Percentiles rank a stretch among this genome's conserved stretches.
Evolutionary conservation across 1,284 basidiomycete genomes (phyloP).

Genomic region (Papiliotrema fonsecae): DNA sequence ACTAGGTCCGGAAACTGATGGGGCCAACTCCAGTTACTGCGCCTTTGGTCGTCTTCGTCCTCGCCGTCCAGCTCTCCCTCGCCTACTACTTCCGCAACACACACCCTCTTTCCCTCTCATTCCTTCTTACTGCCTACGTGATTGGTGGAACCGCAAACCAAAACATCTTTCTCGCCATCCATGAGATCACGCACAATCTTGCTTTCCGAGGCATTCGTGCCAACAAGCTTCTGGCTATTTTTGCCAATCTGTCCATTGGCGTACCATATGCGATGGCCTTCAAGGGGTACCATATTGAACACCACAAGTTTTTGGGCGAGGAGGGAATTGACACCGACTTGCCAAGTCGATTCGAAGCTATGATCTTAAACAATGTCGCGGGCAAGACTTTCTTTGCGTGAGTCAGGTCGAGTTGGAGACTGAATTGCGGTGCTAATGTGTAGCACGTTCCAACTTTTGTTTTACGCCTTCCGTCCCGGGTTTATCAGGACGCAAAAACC

Average conservation of each 20-base stretch:
- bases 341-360: slow-evolving; percentile 76
- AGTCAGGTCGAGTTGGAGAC: slow-evolving; percentile 36
- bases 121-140: slow-evolving; percentile 73
- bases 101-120: slow-evolving; percentile 63
- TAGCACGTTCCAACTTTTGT: slow-evolving; percentile 95
- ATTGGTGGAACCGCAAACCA: slow-evolving; percentile 95
- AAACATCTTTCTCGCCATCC: slow-evolving; percentile 94
- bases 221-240: slow-evolving; percentile 83
- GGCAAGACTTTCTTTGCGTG: slow-evolving; percentile 97
- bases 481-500: slow-evolving; percentile 79
- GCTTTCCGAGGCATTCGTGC: slow-evolving; percentile 78
- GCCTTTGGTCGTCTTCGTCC: slow-evolving; percentile 75
- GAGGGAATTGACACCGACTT: slow-evolving; percentile 92
- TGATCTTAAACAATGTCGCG: slow-evolving; percentile 87
- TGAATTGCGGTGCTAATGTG: slow-evolving; percentile 2
- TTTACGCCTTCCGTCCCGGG: slow-evolving; percentile 95
- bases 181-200: slow-evolving; percentile 97
- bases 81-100: slow-evolving; percentile 65
- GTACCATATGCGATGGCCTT: slow-evolving; percentile 94
- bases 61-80: slow-evolving; percentile 65
- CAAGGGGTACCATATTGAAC: slow-evolving; percentile 95
- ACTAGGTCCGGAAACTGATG: slow-evolving; percentile 87
- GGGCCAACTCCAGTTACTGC: slow-evolving; percentile 87
- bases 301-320: slow-evolving; percentile 91
- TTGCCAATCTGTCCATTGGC: slow-evolving; percentile 88